phyloP scores from a whole-genome alignment of 805 yeast species.

The Candida maris region DNA sequence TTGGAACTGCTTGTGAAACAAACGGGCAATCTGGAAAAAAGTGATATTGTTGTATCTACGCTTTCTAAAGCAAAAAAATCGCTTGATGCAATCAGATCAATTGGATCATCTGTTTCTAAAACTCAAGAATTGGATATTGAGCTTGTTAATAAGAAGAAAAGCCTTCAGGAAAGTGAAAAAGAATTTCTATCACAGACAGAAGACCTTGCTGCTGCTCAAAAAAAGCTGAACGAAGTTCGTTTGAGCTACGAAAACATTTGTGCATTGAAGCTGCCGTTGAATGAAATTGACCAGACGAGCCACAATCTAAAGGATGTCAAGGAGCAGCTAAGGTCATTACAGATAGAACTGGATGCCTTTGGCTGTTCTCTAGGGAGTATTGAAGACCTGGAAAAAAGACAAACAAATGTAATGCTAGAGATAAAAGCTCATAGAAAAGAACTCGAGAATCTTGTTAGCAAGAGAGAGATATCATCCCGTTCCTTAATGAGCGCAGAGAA shows the following conservation, averaged over 20 bases:
- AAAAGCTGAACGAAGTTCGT: neutral
- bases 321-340: conserved; percentile 18
- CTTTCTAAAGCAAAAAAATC: conserved; percentile 28
- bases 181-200: conserved; percentile 1
- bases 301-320: conserved; percentile 32
- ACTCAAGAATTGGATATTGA: conserved; percentile 11
- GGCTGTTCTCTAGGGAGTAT: conserved; percentile 31
- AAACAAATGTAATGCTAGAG: conserved; percentile 35
- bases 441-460: conserved; percentile 33
- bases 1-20: conserved; percentile 22
- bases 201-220: neutral
- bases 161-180: neutral
- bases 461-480: conserved; percentile 42
- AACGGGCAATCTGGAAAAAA: conserved; percentile 19
- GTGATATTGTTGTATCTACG: conserved; percentile 16
- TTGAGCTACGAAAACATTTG: neutral
- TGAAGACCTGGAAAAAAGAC: conserved; percentile 45
- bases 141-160: neutral
- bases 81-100: conserved; percentile 24
- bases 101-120: conserved; percentile 27
- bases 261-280: conserved; percentile 21
- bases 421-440: conserved; percentile 39
- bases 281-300: conserved; percentile 34
- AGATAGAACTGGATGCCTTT: conserved; percentile 9
- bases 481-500: conserved; percentile 46